These are phyloP conservation scores for Pseudocercospora vitis DNA, from an alignment of 2,329 filamentous ascomycete species.

Conservation along the genomic window DNA sequence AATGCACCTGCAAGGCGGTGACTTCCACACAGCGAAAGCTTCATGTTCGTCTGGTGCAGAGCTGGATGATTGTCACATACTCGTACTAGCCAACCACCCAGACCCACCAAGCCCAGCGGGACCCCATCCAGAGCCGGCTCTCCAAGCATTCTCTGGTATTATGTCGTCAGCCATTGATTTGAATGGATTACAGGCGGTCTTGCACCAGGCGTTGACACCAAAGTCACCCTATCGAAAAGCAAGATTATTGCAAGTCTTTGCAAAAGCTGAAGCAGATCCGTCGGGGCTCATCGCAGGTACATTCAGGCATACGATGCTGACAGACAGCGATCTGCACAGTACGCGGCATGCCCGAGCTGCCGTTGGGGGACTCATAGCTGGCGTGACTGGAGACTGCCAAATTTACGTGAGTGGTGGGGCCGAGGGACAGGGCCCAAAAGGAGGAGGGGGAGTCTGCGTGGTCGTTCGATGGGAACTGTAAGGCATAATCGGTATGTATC, in stretches of 20 bases:
- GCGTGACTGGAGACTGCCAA: slow-evolving; percentile 13
- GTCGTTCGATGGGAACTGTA: slow-evolving; percentile 1
- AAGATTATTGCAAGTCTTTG: slow-evolving; percentile 9
- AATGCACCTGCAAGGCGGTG: background rate
- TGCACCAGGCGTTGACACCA: background rate
- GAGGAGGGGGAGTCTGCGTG: slow-evolving; percentile 1
- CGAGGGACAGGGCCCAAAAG: slow-evolving; percentile 11
- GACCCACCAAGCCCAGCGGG: background rate
- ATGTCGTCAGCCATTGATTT: slow-evolving; percentile 13
- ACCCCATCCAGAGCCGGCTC: background rate
- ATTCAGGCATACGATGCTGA: slow-evolving; percentile 17
- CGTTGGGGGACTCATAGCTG: slow-evolving; percentile 13
- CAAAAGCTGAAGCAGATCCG: slow-evolving; percentile 18
- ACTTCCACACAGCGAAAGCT: slow-evolving; percentile 9
- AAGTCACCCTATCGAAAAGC: slow-evolving; percentile 9
- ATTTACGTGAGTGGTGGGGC: slow-evolving; percentile 15
- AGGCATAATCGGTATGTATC: background rate
- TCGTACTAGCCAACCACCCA: slow-evolving; percentile 11
- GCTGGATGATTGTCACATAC: slow-evolving; percentile 16
- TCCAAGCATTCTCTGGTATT: slow-evolving; percentile 1
- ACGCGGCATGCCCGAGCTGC: slow-evolving; percentile 16
- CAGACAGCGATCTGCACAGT: slow-evolving; percentile 14
- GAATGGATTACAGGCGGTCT: background rate
- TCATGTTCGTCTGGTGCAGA: slow-evolving; percentile 16
- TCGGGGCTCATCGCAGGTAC: slow-evolving; percentile 7